Base-by-base conservation (phyloP, 441 rosid genomes). In the Pelargonium exstipulatum region DNA sequence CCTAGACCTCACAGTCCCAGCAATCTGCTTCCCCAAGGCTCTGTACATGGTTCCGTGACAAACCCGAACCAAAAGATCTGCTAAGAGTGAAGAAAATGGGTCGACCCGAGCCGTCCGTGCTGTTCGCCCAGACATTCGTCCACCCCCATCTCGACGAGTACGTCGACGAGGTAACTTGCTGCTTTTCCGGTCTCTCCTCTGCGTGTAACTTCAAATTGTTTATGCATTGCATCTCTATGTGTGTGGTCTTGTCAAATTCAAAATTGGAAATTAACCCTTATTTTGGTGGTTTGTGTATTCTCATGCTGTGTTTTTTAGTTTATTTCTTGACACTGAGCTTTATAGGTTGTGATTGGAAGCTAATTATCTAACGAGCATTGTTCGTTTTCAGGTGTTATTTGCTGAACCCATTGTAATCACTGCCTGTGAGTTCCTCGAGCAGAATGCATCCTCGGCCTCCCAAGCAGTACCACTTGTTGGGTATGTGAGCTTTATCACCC, bases 141-240 rank as follows among this genome's bases (percentile, higher is more conserved):
- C 98, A 94, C 75, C 87, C 97, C 42, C 96, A 92, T 49, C 85
- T 95, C 77, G 98, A 95, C 71, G 98, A 95, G 79, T 92, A 92
- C 75, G 97, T 95, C 18, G 99, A 92, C 76, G 99, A 95, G 97
- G 99, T 92, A 77, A 81, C 63, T 65, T 55, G 26, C 29, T 57
- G 26, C 9, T 8, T 57, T 12, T 32, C 2, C 16, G 3, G 14
- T 2, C 1, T 12, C n/a, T 48, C n/a, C 5, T 48, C 16, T 48
- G 55, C 55, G 13, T 5, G 17, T 4, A 48, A 48, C n/a, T 13
- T n/a, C 55, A 13, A 48, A 48, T 48, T 48, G 14, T 40, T 5
- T 40, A 40, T 40, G 9, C 46, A 42, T 42, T 42, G 46, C 12
- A 9, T 42, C 9, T 9, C 12, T 49, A n/a, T 53, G 10, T 8